Conservation (phyloP, 2,329 filamentous ascomycete species). For the Ceratocystis albifundus region DNA sequence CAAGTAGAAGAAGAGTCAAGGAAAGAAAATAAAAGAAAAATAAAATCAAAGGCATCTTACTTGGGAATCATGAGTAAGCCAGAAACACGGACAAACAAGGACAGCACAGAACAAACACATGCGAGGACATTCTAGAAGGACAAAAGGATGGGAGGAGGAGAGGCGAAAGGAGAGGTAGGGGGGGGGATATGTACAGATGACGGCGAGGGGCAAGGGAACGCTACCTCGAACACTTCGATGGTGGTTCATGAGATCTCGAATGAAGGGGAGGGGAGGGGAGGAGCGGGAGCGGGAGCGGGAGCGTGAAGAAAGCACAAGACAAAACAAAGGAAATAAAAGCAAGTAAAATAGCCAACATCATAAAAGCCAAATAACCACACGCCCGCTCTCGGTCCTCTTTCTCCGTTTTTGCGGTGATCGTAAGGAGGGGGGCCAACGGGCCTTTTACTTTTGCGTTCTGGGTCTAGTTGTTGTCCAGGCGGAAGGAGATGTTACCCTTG, state of each 20-base stretch:
- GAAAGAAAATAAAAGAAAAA: neutral
- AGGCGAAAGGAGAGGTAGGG: neutral
- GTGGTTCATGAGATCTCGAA: neutral
- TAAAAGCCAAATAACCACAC: neutral
- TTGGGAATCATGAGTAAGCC: slow-evolving; percentile 12
- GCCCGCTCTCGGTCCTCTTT: neutral
- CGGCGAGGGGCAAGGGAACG: neutral
- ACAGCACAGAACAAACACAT: neutral
- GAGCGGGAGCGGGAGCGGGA: too few species aligned
- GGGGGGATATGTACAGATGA: slow-evolving; percentile 10
- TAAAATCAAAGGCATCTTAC: slow-evolving; percentile 14
- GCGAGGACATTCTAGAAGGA: neutral
- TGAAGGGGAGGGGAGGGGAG: neutral
- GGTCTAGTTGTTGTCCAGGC: slow-evolving; percentile 27
- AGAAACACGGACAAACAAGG: neutral
- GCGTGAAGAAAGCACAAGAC: too few species aligned
- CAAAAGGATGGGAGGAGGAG: neutral
- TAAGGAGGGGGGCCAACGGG: neutral
- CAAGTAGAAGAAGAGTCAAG: neutral
- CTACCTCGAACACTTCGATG: slow-evolving; percentile 19
- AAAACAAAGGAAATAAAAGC: neutral
- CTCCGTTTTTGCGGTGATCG: neutral
- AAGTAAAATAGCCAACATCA: slow-evolving; percentile 7
- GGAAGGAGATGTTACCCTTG: slow-evolving; percentile 37
- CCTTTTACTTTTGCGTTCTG: neutral